These are phyloP conservation scores for Hippophae tibetana DNA, from an alignment of 306 rosid species.

Conservation along the genomic window DNA sequence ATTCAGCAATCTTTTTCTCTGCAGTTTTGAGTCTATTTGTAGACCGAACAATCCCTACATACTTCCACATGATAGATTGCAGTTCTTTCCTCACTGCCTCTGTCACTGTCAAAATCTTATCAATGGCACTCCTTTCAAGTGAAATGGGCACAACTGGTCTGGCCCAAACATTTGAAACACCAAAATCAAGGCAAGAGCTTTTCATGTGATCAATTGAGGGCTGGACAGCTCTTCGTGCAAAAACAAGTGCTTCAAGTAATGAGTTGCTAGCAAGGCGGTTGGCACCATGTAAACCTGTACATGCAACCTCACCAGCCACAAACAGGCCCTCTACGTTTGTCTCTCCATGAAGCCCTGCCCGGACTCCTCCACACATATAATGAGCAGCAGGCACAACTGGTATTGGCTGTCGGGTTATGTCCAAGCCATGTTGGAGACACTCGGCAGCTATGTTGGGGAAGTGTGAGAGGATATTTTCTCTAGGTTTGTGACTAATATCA, in stretches of 20 bases:
- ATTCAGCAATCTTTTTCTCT: constrained; percentile 43
- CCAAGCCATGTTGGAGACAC: constrained; percentile 68
- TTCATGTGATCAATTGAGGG: constrained; percentile 74
- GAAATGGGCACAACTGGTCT: constrained; percentile 45
- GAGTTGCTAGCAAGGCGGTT: constrained; percentile 96
- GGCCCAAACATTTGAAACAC: constrained; percentile 54
- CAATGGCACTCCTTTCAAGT: constrained; percentile 28
- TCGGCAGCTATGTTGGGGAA: constrained; percentile 77
- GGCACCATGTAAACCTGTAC: constrained; percentile 97
- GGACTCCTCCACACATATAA: constrained; percentile 96
- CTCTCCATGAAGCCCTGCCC: constrained; percentile 86
- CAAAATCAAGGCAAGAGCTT: constrained; percentile 36
- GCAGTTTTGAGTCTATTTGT: constrained; percentile 69
- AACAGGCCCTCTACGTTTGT: constrained; percentile 69
- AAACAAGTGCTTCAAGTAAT: constrained; percentile 94
- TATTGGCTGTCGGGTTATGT: constrained; percentile 70
- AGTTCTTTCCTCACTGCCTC: constrained; percentile 49
- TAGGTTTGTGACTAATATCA: constrained; percentile 83
- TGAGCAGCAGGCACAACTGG: constrained; percentile 96
- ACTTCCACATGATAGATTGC: constrained; percentile 71
- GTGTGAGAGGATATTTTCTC: constrained; percentile 51
- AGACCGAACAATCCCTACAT: constrained; percentile 81
- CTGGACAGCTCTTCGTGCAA: constrained; percentile 78
- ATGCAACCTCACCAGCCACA: constrained; percentile 96
- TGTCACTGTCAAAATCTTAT: constrained; percentile 36